These are phyloP conservation scores for Pisolithus marmoratus DNA, from an alignment of 768 basidiomycete species.

Conservation along the genomic window DNA sequence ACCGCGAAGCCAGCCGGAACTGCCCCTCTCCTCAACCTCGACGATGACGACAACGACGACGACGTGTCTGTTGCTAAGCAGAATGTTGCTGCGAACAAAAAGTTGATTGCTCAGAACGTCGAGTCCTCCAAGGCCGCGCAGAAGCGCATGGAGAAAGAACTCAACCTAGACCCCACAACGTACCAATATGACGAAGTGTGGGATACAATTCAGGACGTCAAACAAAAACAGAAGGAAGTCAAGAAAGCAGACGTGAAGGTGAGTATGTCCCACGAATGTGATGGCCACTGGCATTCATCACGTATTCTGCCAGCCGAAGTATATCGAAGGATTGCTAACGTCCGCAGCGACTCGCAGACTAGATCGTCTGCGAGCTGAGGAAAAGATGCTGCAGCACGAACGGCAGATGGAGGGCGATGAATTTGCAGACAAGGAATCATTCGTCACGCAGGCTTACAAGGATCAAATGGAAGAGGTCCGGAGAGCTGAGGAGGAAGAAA, in stretches of 20 bases:
- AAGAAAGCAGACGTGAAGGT: slow-evolving; percentile 78
- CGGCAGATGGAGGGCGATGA: slow-evolving; percentile 90
- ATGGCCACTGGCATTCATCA: slow-evolving; percentile 7
- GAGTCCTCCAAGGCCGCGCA: slow-evolving; percentile 57
- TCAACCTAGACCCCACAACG: slow-evolving; percentile 72
- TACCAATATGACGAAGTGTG: slow-evolving; percentile 97
- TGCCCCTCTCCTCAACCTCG: slow-evolving; percentile 48
- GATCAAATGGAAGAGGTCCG: slow-evolving; percentile 92
- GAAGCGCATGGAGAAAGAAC: slow-evolving; percentile 75
- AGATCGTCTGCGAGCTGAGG: slow-evolving; percentile 90
- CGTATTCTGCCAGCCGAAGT: slow-evolving; percentile 68
- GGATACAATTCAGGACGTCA: slow-evolving; percentile 91
- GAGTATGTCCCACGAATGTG: slow-evolving; percentile 15
- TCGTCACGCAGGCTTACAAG: slow-evolving; percentile 96
- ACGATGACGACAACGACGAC: slow-evolving; percentile 70
- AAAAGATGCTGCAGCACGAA: slow-evolving; percentile 95
- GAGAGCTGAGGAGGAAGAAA: slow-evolving; percentile 90
- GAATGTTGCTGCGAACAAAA: slow-evolving; percentile 44
- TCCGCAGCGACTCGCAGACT: slow-evolving; percentile 84
- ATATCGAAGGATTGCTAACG: slow-evolving; percentile 72
- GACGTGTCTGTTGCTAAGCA: slow-evolving; percentile 50
- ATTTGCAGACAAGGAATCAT: slow-evolving; percentile 92
- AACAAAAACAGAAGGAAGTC: slow-evolving; percentile 62
- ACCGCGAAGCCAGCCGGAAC: slow-evolving; percentile 51
- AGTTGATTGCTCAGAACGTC: slow-evolving; percentile 52